Evolutionary conservation across 108 stramenopile species (phyloP).

Genomic region (Discostella pseudostelligera): DNA sequence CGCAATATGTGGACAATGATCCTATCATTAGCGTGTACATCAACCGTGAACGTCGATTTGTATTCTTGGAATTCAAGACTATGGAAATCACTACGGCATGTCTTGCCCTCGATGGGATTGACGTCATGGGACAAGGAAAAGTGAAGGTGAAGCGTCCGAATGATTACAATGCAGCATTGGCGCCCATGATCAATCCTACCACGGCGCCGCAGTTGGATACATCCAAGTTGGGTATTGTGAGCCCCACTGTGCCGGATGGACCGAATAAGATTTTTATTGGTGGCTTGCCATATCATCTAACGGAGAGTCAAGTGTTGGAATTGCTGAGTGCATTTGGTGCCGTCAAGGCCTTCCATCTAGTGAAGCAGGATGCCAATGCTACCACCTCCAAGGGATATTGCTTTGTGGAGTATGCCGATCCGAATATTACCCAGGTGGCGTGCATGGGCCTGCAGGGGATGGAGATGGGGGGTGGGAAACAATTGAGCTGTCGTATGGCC

Average conservation of each 20-base stretch:
- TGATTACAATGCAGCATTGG: slow-evolving; percentile 89
- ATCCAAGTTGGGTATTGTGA: slow-evolving; percentile 83
- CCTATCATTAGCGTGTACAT: slow-evolving; percentile 94
- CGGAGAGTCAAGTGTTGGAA: slow-evolving; percentile 91
- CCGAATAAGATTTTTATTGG: slow-evolving; percentile 99
- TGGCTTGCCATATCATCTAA: slow-evolving; percentile 94
- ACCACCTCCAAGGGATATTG: slow-evolving; percentile 92
- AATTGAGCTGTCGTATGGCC: slow-evolving; percentile 85
- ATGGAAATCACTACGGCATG: slow-evolving; percentile 94
- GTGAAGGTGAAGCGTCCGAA: slow-evolving; percentile 96
- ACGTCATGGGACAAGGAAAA: slow-evolving; percentile 75
- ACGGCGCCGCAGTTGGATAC: slow-evolving; percentile 67
- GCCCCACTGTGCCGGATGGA: slow-evolving; percentile 88
- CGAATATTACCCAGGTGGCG: slow-evolving; percentile 76
- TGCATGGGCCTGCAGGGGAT: slow-evolving; percentile 95
- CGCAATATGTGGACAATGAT: slow-evolving; percentile 55
- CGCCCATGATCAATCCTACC: slow-evolving; percentile 65
- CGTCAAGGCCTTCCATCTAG: slow-evolving; percentile 93
- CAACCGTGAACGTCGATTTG: slow-evolving; percentile 90
- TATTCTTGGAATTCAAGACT: slow-evolving; percentile 94
- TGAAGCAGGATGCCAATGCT: slow-evolving; percentile 79
- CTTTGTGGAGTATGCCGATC: slow-evolving; percentile 94
- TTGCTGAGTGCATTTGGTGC: slow-evolving; percentile 91
- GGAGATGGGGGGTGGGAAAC: slow-evolving; percentile 92
- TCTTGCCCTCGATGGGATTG: slow-evolving; percentile 88